phyloP scores from a whole-genome alignment of 2,329 filamentous ascomycete genomes.

The Aspergillus sp. region DNA sequence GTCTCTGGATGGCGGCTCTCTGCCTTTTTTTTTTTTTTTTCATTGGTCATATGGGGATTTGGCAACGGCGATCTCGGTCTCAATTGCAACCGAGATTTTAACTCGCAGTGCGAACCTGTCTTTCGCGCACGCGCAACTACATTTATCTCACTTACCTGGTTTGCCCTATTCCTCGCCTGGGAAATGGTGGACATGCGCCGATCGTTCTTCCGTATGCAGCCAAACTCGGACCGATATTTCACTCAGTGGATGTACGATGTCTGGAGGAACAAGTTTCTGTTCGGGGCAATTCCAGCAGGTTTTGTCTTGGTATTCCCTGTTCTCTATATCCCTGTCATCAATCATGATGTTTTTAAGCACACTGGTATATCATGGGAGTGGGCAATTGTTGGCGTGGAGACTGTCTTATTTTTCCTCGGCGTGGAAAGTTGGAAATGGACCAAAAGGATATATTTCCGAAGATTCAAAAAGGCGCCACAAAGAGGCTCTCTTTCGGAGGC shows the following conservation, averaged over 20 bases:
- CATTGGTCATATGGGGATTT: constrained; percentile 55
- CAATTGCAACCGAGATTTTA: constrained; percentile 57
- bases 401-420: constrained; percentile 63
- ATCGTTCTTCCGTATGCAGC: constrained; percentile 72
- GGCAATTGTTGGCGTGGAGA: constrained; percentile 65
- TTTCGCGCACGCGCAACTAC: constrained; percentile 73
- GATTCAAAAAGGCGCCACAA: no score
- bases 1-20: constrained; percentile 73
- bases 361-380: constrained; percentile 68
- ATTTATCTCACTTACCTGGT: constrained; percentile 75
- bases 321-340: constrained; percentile 69
- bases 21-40: constrained; percentile 64
- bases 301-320: constrained; percentile 61
- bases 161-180: constrained; percentile 75
- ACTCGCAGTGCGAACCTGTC: constrained; percentile 63
- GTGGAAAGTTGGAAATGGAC: constrained; percentile 68
- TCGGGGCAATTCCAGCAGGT: constrained; percentile 63
- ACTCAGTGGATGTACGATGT: constrained; percentile 69
- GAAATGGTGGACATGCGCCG: constrained; percentile 73
- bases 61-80: constrained; percentile 60
- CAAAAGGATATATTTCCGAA: constrained; percentile 54
- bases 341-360: constrained; percentile 67
- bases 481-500: no score
- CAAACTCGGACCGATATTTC: constrained; percentile 55
- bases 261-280: constrained; percentile 72